Evolutionary conservation across 148 eudicot genomes (phyloP), one percentile per base, ranked within the genome.

Genomic region (Vaccinium myrtillus): DNA sequence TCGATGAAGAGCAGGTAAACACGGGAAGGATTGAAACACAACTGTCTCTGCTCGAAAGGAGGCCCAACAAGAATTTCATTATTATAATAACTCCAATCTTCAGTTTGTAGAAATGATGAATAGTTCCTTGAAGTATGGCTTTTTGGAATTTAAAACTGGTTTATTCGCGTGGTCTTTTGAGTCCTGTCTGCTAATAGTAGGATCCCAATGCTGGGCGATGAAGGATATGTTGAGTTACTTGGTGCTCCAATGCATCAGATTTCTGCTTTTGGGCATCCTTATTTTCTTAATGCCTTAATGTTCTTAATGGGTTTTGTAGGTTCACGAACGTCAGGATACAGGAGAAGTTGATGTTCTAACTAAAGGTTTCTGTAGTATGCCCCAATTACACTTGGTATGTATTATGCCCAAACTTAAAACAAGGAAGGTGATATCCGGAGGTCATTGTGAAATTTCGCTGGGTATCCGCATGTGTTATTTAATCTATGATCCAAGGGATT

Each of bases 321-420:
- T 90, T 86, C 91, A 90, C 71, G 88, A 90, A 79, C 88, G 83
- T 23, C 76, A 86, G 78, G 91, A 86, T 79, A 89, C 87, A 4
- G 87, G 86, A 83, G 91, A 75, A 77, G 90, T 90, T 69, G 90
- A 90, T 82, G 87, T 90, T 46, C 85, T 90, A 5, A 90, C 91
- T 25, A 90, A 90, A 90, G 91, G 91, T 27, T 27, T 27, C 30
- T 27, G 30, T 27, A 27, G 30, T 27, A 27, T 27, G 30, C 30
- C 30, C 30, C 30, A 27, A 27, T 27, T 27, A 27, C 30, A 27
- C 0, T 27, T 27, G 30, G 30, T 87, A 84, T 82, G 79, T 21
- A 27, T 18, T 76, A 43, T 46, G 23, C 9, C 23, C 51, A 36
- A 39, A 43, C 12, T 6, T 16, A 14, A 36, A 36, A 36, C 39